phyloP scores from a whole-genome alignment of 805 yeast species.

The Kazachstania africana region DNA sequence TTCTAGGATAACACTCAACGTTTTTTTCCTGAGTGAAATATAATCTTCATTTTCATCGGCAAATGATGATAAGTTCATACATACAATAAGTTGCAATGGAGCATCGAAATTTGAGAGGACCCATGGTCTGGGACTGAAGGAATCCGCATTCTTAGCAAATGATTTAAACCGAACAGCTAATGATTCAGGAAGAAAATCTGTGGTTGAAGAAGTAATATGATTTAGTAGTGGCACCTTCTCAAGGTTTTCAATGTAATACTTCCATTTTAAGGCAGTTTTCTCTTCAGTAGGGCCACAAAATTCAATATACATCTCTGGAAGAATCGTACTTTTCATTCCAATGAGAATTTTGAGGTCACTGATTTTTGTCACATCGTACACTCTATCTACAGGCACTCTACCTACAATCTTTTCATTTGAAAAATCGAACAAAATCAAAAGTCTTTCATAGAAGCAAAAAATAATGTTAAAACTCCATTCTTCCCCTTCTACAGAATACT shows the following conservation, averaged over 20 bases:
- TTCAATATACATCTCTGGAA: constrained; percentile 34
- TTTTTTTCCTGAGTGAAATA: constrained; percentile 19
- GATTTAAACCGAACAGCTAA: background rate
- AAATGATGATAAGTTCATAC: constrained; percentile 26
- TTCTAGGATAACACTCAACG: constrained; percentile 13
- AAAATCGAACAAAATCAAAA: constrained; percentile 11
- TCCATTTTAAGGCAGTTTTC: constrained; percentile 32
- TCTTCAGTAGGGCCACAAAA: constrained; percentile 16
- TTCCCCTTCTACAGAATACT: constrained; percentile 32
- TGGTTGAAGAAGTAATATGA: constrained; percentile 40
- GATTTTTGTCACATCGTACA: constrained; percentile 23
- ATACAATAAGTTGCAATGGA: constrained; percentile 33
- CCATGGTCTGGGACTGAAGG: constrained; percentile 8
- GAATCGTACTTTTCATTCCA: constrained; percentile 29
- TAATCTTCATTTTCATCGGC: constrained; percentile 19
- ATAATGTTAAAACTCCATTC: constrained; percentile 28
- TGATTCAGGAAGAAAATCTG: constrained; percentile 31
- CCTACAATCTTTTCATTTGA: constrained; percentile 28
- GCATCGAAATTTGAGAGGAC: constrained; percentile 6
- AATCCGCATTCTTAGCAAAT: background rate
- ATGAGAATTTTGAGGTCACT: constrained; percentile 23
- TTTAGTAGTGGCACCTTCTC: constrained; percentile 15
- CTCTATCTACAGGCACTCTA: constrained; percentile 27
- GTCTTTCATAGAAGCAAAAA: constrained; percentile 9
- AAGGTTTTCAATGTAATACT: constrained; percentile 19